These are phyloP conservation scores for Tinospora cordifolia DNA, from an alignment of 164 flowering plant genomes.

Conservation along the genomic window DNA sequence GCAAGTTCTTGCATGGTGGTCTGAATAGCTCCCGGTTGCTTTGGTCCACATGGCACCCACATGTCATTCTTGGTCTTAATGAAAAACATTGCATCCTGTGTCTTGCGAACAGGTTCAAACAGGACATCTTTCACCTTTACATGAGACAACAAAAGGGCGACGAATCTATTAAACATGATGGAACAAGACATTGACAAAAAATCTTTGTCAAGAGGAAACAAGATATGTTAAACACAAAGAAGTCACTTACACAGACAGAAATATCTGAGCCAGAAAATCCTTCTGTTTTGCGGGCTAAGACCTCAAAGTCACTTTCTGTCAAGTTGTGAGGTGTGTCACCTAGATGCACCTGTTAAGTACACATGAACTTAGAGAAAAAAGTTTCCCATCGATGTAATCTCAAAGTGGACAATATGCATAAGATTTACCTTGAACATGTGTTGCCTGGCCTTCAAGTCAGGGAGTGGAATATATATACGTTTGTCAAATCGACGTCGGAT, in stretches of 20 bases:
- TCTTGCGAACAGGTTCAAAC: constrained; percentile 95
- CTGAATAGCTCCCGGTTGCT: constrained; percentile 82
- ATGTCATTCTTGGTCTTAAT: constrained; percentile 43
- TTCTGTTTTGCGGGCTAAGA: constrained; percentile 67
- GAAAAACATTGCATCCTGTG: constrained; percentile 97
- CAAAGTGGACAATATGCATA: not conserved
- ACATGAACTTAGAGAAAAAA: not conserved
- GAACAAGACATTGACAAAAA: no score
- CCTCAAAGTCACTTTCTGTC: constrained; percentile 84
- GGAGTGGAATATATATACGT: constrained; percentile 96
- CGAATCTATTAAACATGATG: not conserved
- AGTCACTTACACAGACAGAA: constrained; percentile 90
- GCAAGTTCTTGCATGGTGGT: constrained; percentile 88
- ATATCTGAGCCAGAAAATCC: constrained; percentile 98
- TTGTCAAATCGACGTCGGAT: constrained; percentile 92
- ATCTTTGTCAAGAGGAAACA: no score
- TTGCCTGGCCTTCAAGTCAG: constrained; percentile 87
- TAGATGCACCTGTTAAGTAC: constrained; percentile 69
- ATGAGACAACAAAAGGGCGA: not conserved
- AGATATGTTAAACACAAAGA: not conserved
- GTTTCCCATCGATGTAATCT: not conserved
- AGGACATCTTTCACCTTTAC: constrained; percentile 90
- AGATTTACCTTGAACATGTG: constrained; percentile 86
- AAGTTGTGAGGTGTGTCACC: constrained; percentile 96
- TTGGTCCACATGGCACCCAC: constrained; percentile 98